Evolutionary conservation across 306 rosid genomes (phyloP).

Genomic region (Acmispon strigosus): DNA sequence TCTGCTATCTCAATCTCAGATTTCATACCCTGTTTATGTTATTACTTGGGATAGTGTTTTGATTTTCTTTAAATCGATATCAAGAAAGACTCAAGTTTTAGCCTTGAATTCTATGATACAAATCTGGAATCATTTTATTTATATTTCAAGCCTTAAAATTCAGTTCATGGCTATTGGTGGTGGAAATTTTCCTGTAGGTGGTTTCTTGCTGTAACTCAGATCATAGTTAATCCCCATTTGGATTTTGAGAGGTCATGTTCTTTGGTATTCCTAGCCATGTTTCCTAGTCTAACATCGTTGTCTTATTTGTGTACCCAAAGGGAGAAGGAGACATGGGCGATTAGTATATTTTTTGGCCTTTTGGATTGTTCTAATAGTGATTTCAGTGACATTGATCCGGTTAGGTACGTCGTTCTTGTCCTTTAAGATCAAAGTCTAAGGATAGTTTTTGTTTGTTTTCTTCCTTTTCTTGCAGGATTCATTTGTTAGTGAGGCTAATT

Average conservation of each 20-base stretch:
- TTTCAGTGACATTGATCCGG: neutral
- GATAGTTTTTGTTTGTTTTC: neutral
- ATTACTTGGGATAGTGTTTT: neutral
- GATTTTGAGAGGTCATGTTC: constrained; percentile 2
- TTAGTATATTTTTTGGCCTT: neutral
- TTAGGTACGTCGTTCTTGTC: neutral
- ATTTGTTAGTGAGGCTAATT: constrained; percentile 48
- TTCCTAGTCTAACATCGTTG: neutral
- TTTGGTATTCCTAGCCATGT: neutral
- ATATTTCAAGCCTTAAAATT: constrained; percentile 13
- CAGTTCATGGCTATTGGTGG: neutral
- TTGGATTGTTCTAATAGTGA: neutral
- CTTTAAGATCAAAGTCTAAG: constrained; percentile 16
- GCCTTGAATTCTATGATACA: neutral
- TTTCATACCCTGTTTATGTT: neutral
- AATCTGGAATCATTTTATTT: constrained; percentile 4
- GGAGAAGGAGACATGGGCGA: neutral
- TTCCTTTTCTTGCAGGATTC: constrained; percentile 58
- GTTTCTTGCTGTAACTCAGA: constrained; percentile 11
- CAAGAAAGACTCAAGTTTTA: neutral
- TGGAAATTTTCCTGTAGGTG: neutral
- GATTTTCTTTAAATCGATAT: neutral
- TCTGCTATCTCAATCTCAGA: constrained; percentile 16
- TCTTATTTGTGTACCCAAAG: neutral
- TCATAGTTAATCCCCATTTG: constrained; percentile 21